Evolutionary conservation across 169 alveolate species (phyloP).

Genomic region (Babesia sp.): DNA sequence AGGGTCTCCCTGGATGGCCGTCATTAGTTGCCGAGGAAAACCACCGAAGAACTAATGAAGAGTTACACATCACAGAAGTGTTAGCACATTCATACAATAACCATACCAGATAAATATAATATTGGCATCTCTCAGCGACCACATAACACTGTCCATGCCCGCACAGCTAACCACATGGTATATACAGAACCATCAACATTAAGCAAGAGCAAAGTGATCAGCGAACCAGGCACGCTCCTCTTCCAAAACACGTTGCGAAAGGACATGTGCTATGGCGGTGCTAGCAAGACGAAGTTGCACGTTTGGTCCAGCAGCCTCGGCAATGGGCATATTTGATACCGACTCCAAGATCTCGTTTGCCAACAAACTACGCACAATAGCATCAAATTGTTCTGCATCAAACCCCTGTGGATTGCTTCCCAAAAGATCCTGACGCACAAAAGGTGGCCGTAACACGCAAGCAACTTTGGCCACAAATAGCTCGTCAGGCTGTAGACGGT

Average conservation of each 20-base stretch:
- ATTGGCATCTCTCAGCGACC: too few species aligned
- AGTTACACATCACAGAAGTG: too few species aligned
- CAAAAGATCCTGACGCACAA: conserved; percentile 12
- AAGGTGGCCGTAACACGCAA: conserved; percentile 27
- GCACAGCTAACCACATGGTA: too few species aligned
- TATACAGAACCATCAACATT: too few species aligned
- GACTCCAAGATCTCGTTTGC: conserved; percentile 36
- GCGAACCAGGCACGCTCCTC: conserved; percentile 51
- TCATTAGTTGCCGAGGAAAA: too few species aligned
- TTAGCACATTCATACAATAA: too few species aligned
- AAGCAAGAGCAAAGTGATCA: conserved; percentile 4
- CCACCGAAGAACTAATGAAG: too few species aligned
- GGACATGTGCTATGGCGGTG: conserved; percentile 27
- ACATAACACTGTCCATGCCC: too few species aligned
- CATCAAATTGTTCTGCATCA: conserved; percentile 16
- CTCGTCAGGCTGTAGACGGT: conserved; percentile 48
- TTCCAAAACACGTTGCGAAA: conserved; percentile 29
- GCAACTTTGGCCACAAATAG: conserved; percentile 55
- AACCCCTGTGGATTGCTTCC: conserved; percentile 41
- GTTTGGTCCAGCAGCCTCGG: conserved; percentile 8
- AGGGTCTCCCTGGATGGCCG: too few species aligned
- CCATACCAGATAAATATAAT: too few species aligned
- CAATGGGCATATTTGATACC: conserved; percentile 9
- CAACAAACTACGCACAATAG: conserved; percentile 23
- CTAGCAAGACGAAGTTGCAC: conserved; percentile 28